These are phyloP conservation scores for Aspergillus oerlinghausenensis DNA, from an alignment of 2,329 filamentous ascomycete genomes.

Conservation along the genomic window DNA sequence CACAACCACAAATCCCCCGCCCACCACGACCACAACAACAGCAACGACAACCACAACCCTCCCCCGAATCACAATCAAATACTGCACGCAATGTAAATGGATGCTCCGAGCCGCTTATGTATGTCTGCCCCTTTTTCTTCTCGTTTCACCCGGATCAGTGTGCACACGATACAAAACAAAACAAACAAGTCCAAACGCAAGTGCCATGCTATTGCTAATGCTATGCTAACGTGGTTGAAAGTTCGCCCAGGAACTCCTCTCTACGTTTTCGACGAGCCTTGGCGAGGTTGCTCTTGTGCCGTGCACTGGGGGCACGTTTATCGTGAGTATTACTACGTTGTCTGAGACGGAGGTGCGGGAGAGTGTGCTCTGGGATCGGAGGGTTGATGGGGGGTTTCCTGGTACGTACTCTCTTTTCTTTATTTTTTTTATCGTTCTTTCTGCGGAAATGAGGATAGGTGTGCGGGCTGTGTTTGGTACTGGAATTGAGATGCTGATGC, in stretches of 20 bases:
- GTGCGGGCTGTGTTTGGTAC: too few relatives aligned
- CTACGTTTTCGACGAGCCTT: conserved; percentile 77
- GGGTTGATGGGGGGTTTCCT: conserved; percentile 81
- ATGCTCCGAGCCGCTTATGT: conserved; percentile 83
- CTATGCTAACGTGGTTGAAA: conserved; percentile 33
- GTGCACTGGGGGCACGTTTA: conserved; percentile 76
- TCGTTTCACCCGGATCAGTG: not conserved
- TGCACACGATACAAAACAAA: not conserved
- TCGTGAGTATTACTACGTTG: conserved; percentile 55
- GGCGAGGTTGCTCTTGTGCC: conserved; percentile 87
- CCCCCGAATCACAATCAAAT: conserved; percentile 80
- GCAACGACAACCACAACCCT: conserved; percentile 35
- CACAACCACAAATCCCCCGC: not conserved
- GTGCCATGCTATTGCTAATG: not conserved
- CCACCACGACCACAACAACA: conserved; percentile 1
- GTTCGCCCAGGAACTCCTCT: conserved; percentile 93
- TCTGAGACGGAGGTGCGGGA: conserved; percentile 35
- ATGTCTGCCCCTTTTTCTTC: conserved; percentile 28
- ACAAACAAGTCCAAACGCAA: too few relatives aligned
- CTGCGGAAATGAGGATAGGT: too few relatives aligned
- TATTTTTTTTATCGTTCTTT: not conserved
- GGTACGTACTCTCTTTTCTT: conserved; percentile 38
- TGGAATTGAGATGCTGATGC: not conserved
- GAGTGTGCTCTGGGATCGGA: conserved; percentile 79
- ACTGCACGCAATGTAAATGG: conserved; percentile 93